Evolutionary conservation across 192 early-diverging fungal species (phyloP), one percentile per base, ranked within the genome.

Genomic region (Mortierella antarctica): DNA sequence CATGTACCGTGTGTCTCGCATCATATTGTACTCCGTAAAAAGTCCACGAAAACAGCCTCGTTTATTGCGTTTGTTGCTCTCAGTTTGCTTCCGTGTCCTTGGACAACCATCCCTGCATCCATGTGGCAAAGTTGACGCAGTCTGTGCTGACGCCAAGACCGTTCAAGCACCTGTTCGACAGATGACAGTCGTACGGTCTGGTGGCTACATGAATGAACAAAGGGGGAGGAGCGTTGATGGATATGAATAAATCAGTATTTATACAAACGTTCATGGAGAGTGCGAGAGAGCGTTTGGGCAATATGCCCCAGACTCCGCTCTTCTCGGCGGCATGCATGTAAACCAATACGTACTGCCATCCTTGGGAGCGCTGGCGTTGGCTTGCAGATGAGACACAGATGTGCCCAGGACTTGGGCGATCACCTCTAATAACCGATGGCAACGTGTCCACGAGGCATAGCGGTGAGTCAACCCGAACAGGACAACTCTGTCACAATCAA

Each of bases 161-260:
- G 55, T 86, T 70, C 10, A 94, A 83, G 49, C 89, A 83, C 5
- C 80, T 71, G 58, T 85, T 94, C 7, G 89, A 88, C n/a, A 94
- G 82, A 57, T 92, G 89, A 41, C 86, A 85, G 71, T 94, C 79
- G 52, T 89, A 81, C 7, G 92, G 92, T 17, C 91, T 85, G 6
- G 76, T 82, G 8, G 89, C 91, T 92, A 63, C 18, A 44, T 45
- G 0, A 39, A 60, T 55, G 15, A 17, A 17, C 21, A 68, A 21
- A 45, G 23, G 39, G n/a, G n/a, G n/a, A n/a, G n/a, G n/a, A n/a
- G n/a, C n/a, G n/a, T n/a, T n/a, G n/a, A n/a, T n/a, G n/a, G n/a
- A n/a, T n/a, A n/a, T n/a, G n/a, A n/a, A 51, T 40, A 18, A 58
- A 44, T 9, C 62, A 46, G 8, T 46, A 71, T 51, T 59, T 15